Conservation (phyloP, 2,329 filamentous ascomycete genomes). For the Calonectria honghensis region DNA sequence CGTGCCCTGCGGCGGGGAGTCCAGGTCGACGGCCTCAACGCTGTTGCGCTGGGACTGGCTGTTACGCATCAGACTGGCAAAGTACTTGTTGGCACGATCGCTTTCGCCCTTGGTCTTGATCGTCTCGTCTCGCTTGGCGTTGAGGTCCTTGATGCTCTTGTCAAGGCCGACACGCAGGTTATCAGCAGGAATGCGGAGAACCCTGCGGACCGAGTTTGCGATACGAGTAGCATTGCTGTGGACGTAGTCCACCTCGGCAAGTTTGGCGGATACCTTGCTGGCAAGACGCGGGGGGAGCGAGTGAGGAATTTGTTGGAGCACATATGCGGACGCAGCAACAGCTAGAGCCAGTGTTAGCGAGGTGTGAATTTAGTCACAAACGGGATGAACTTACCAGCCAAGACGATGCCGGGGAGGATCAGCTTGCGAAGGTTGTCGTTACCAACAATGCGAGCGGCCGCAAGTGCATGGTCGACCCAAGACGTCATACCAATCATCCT, state of each 20-base stretch:
- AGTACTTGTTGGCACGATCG: constrained; percentile 92
- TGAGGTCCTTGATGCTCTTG: constrained; percentile 89
- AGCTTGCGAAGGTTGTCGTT: constrained; percentile 87
- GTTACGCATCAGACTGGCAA: constrained; percentile 86
- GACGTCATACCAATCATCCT: constrained; percentile 87
- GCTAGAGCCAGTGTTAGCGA: constrained; percentile 68
- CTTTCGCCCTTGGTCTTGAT: constrained; percentile 88
- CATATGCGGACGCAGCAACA: constrained; percentile 84
- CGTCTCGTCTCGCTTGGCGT: constrained; percentile 86
- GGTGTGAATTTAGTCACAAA: background rate
- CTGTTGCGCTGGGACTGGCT: constrained; percentile 71
- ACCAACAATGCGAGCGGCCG: constrained; percentile 86
- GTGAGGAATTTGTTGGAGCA: constrained; percentile 90
- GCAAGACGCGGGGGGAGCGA: constrained; percentile 91
- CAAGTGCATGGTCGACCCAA: constrained; percentile 92
- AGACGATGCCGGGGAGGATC: constrained; percentile 85
- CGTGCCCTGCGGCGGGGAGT: constrained; percentile 67
- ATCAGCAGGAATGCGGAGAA: constrained; percentile 90
- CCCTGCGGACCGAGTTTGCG: constrained; percentile 88
- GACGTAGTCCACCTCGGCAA: constrained; percentile 91
- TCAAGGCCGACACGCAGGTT: constrained; percentile 90
- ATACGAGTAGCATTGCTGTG: constrained; percentile 92
- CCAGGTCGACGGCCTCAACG: constrained; percentile 73
- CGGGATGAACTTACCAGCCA: constrained; percentile 79
- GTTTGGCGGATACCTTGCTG: constrained; percentile 87